Percentiles rank a stretch among this genome's conserved stretches.
Evolutionary conservation across 2,329 filamentous ascomycete species (phyloP).

Genomic region (Colletotrichum aenigma): DNA sequence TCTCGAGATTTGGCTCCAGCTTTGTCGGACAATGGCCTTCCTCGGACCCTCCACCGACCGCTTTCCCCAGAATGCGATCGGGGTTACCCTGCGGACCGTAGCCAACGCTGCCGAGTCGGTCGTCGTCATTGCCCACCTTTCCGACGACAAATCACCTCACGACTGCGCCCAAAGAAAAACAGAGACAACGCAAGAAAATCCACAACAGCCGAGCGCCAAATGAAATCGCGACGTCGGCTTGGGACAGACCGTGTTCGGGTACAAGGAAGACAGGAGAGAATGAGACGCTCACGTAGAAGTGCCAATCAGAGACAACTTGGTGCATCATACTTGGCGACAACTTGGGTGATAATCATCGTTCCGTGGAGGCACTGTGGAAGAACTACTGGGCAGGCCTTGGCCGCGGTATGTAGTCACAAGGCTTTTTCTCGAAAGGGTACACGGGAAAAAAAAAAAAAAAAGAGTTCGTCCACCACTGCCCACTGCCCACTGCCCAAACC

Average conservation of each 20-base stretch:
- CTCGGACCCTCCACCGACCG: not conserved
- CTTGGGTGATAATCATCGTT: no score
- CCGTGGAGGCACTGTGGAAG: no score
- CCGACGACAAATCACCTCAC: not conserved
- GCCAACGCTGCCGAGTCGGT: not conserved
- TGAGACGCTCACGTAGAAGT: not conserved
- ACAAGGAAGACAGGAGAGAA: not conserved
- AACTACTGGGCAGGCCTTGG: no score
- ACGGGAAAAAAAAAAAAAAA: not conserved
- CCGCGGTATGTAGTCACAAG: no score
- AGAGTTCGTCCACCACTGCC: not conserved
- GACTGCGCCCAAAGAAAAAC: not conserved
- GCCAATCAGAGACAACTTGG: no score
- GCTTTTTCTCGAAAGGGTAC: no score
- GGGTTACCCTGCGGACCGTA: not conserved
- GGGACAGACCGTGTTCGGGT: not conserved
- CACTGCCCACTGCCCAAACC: not conserved
- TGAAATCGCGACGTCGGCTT: not conserved
- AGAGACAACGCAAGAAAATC: not conserved
- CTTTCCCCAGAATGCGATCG: not conserved
- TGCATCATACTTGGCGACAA: no score
- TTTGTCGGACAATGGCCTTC: not conserved
- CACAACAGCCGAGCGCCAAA: not conserved
- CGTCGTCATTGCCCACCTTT: not conserved
- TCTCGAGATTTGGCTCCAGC: not conserved